Evolutionary conservation across 2,329 filamentous ascomycete species (phyloP).

Genomic region (Fonsecaea monophora): DNA sequence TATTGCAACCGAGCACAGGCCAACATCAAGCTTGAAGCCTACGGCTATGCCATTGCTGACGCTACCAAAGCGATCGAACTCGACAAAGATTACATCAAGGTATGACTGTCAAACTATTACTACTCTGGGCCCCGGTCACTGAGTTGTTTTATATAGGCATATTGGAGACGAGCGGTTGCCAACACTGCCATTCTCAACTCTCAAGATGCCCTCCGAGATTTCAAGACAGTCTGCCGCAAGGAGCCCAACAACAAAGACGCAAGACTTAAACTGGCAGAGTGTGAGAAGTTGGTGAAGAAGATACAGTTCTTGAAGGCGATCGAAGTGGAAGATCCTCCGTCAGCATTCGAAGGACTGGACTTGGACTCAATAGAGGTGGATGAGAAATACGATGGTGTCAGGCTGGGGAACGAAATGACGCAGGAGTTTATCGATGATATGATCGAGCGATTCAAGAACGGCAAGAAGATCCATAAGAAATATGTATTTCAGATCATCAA

Average conservation of each 20-base stretch:
- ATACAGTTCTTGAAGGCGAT: slow-evolving; percentile 94
- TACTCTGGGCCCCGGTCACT: neutral
- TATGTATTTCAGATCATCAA: slow-evolving; percentile 97
- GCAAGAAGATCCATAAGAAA: slow-evolving; percentile 94
- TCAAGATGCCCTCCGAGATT: slow-evolving; percentile 87
- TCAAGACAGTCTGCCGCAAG: slow-evolving; percentile 86
- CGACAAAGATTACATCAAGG: slow-evolving; percentile 87
- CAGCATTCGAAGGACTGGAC: slow-evolving; percentile 87
- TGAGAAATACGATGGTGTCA: slow-evolving; percentile 81
- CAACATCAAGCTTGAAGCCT: slow-evolving; percentile 93
- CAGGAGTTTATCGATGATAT: slow-evolving; percentile 97
- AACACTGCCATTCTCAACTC: slow-evolving; percentile 90
- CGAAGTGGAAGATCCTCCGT: slow-evolving; percentile 89
- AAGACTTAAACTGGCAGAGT: slow-evolving; percentile 87
- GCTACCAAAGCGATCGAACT: slow-evolving; percentile 90
- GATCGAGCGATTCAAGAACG: slow-evolving; percentile 92
- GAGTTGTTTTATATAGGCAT: slow-evolving; percentile 65
- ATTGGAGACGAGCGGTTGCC: slow-evolving; percentile 90
- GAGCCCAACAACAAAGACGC: slow-evolving; percentile 89
- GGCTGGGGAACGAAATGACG: slow-evolving; percentile 83
- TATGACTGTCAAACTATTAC: slow-evolving; percentile 49
- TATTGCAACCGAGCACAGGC: slow-evolving; percentile 93
- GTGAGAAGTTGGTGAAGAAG: slow-evolving; percentile 91
- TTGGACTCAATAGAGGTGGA: slow-evolving; percentile 85
- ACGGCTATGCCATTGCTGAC: slow-evolving; percentile 89